Conservation (phyloP, 805 yeast genomes). For the Cyberlindnera nakhonratchasimensis region DNA sequence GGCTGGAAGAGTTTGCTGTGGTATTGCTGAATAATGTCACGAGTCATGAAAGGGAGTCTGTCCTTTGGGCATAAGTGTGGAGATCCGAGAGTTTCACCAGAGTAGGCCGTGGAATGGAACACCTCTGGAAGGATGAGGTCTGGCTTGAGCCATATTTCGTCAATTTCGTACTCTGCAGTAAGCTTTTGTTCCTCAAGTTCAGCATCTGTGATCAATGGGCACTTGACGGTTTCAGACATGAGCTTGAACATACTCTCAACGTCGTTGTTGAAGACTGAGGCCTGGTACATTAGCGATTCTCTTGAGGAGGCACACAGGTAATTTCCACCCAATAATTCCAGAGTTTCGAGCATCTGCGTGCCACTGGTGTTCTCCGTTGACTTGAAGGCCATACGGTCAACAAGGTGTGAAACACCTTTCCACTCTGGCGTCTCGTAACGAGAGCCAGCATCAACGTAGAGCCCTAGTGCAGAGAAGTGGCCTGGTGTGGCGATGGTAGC, state of each 20-base stretch:
- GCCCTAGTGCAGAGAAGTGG: constrained; percentile 87
- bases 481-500: constrained; percentile 86
- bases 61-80: constrained; percentile 83
- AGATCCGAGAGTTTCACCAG: constrained; percentile 70
- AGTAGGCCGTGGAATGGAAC: constrained; percentile 80
- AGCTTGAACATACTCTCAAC: constrained; percentile 74
- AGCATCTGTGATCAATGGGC: constrained; percentile 61
- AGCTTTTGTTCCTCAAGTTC: constrained; percentile 72
- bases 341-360: constrained; percentile 64
- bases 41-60: constrained; percentile 51
- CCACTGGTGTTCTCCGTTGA: constrained; percentile 60
- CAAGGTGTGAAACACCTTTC: constrained; percentile 77
- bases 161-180: constrained; percentile 77
- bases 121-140: constrained; percentile 86
- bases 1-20: constrained; percentile 70
- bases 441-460: constrained; percentile 88
- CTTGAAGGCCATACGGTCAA: constrained; percentile 83
- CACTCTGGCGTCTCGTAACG: constrained; percentile 62
- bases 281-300: constrained; percentile 90
- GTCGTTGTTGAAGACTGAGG: constrained; percentile 87
- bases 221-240: constrained; percentile 71
- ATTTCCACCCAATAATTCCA: constrained; percentile 87
- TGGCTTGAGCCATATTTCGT: constrained; percentile 77
- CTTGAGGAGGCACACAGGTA: constrained; percentile 90
- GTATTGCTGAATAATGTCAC: constrained; percentile 53